These are phyloP conservation scores for Pholiota adiposa DNA, from an alignment of 1,284 basidiomycete genomes.

Conservation along the genomic window DNA sequence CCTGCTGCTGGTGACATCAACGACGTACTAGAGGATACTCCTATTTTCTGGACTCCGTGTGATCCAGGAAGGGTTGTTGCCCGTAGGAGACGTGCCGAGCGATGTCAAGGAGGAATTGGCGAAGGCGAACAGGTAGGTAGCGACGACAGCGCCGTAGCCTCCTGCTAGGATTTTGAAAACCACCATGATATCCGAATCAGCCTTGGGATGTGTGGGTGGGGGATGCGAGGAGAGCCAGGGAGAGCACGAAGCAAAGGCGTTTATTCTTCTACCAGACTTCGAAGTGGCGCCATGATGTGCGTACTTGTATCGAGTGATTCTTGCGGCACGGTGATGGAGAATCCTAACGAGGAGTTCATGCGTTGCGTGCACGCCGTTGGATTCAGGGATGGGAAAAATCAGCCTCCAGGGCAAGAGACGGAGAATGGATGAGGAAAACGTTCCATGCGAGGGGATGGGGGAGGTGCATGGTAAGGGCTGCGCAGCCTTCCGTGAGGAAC, in stretches of 20 bases:
- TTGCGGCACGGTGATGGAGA: background rate
- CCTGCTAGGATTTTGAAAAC: constrained; percentile 65
- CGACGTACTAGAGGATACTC: constrained; percentile 57
- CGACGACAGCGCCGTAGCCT: constrained; percentile 61
- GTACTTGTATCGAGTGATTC: background rate
- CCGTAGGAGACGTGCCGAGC: constrained; percentile 51
- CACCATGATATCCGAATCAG: constrained; percentile 45
- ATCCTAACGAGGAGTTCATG: background rate
- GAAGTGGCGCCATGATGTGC: background rate
- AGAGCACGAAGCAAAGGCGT: background rate
- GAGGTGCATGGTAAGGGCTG: too few relatives aligned
- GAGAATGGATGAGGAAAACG: too few relatives aligned
- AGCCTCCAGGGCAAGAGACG: too few relatives aligned
- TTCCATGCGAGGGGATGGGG: too few relatives aligned
- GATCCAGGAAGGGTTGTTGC: constrained; percentile 61
- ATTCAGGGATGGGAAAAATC: too few relatives aligned
- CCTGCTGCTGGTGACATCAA: background rate
- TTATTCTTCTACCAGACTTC: background rate
- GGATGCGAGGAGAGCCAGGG: background rate
- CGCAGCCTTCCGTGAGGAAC: too few relatives aligned
- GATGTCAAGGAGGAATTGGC: constrained; percentile 49
- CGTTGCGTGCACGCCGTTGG: background rate
- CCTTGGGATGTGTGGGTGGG: background rate
- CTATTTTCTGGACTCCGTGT: constrained; percentile 53
- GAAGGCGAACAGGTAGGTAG: constrained; percentile 62